Evolutionary conservation across 495 filamentous ascomycete species (phyloP), one percentile per base, ranked within the genome.

Genomic region (Pseudotulostoma volvatum): DNA sequence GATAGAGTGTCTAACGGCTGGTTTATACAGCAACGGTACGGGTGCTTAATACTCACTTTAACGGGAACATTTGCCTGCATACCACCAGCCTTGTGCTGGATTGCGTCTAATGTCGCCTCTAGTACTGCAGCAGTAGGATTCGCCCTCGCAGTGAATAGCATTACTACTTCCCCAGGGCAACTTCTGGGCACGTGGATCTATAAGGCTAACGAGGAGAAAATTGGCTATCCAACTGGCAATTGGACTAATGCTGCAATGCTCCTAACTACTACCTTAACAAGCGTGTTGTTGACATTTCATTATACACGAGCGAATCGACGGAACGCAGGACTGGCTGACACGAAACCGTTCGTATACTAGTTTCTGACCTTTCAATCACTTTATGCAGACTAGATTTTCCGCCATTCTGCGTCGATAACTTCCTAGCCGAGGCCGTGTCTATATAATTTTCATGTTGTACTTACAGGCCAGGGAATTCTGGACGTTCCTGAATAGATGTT

Each of bases 101-200:
- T 84, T 2, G 76, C 75, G 1, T 74, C 71, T 11, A 84, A 84
- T 43, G 55, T 81, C 13, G 63, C 67, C 51, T n/a, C n/a, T n/a
- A 68, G 65, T 37, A 81, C 77, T 0, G 72, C 68, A 1, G 64
- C 76, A 1, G 68, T 71, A 0, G 78, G 77, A 0, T 62, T 82
- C 2, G 78, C 76, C 0, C 78, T 82, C 33, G 79, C 77, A 2
- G 46, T 84, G 31, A 81, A 81, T 42, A 69, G 80, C 11, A 70
- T 68, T 0, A 60, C 79, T 23, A 78, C 77, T 0, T 74, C 73
- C 0, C 69, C 75, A 0, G 78, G 77, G 3, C 76, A 81, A 50
- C 80, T 82, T 17, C 71, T 73, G 0, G 77, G 77, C 0, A 76
- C 81, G 4, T 84, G 76, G 71, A 80, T 81, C 31, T 84, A 81